Percentiles rank a stretch among this genome's conserved stretches.
Conservation (phyloP, 2,329 filamentous ascomycete species). For the Didymellaceae sp. region DNA sequence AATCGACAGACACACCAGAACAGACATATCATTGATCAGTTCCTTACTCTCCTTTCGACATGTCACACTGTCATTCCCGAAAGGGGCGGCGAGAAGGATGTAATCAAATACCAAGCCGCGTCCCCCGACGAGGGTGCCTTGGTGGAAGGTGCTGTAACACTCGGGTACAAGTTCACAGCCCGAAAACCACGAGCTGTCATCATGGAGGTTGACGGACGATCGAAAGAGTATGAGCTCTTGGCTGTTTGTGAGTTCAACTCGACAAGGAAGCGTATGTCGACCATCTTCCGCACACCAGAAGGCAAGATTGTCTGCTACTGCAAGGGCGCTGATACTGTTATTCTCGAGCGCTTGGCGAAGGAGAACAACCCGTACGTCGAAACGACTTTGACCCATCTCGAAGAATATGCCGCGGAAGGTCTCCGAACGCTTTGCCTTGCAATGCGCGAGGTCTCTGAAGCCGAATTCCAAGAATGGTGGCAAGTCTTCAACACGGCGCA, state of each 20-base stretch:
- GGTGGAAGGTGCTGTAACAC: slow-evolving; percentile 82
- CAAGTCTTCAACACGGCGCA: slow-evolving; percentile 84
- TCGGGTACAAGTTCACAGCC: slow-evolving; percentile 90
- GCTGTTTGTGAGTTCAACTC: slow-evolving; percentile 99
- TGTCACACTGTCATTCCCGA: slow-evolving; percentile 99
- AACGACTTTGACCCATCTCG: slow-evolving; percentile 89
- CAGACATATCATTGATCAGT: slow-evolving; percentile 76
- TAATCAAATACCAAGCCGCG: slow-evolving; percentile 97
- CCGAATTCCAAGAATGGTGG: slow-evolving; percentile 87
- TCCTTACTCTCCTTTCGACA: slow-evolving; percentile 82
- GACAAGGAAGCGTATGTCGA: slow-evolving; percentile 95
- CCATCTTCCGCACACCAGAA: slow-evolving; percentile 94
- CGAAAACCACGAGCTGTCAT: slow-evolving; percentile 89
- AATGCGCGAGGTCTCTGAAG: slow-evolving; percentile 89
- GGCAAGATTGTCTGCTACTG: slow-evolving; percentile 93
- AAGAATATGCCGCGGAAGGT: slow-evolving; percentile 97
- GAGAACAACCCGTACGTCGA: slow-evolving; percentile 85
- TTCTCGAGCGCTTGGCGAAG: slow-evolving; percentile 84
- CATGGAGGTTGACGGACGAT: slow-evolving; percentile 73
- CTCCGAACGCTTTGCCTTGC: slow-evolving; percentile 92
- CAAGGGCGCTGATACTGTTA: slow-evolving; percentile 97
- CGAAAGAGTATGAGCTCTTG: slow-evolving; percentile 85
- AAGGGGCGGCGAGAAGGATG: slow-evolving; percentile 75
- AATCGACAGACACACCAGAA: slow-evolving; percentile 70
- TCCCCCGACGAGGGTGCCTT: slow-evolving; percentile 97